These are phyloP conservation scores for Xylaria sp. DNA, from an alignment of 2,329 filamentous ascomycete genomes.

Conservation along the genomic window DNA sequence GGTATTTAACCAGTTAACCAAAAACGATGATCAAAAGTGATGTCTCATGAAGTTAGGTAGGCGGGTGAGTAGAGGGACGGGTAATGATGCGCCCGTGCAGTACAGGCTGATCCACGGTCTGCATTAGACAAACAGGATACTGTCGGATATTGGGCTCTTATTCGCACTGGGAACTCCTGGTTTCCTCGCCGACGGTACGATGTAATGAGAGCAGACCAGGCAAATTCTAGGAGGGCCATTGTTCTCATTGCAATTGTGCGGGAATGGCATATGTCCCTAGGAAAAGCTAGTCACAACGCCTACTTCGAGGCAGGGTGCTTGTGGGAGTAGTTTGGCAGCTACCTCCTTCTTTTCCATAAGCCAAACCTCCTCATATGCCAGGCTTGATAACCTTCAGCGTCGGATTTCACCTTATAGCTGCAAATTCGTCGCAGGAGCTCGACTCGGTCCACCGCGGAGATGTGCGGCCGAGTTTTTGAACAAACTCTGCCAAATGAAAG, in stretches of 20 bases:
- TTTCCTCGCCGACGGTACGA: background rate
- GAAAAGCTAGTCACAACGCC: background rate
- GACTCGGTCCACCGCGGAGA: conserved; percentile 66
- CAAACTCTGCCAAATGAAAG: conserved; percentile 98
- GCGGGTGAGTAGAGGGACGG: background rate
- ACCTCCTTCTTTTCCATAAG: background rate
- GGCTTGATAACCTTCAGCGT: background rate
- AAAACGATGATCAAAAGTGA: background rate
- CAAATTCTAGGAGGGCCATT: background rate
- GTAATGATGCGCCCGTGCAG: background rate
- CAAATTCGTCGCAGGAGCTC: conserved; percentile 55
- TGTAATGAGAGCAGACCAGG: background rate
- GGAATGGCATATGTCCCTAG: background rate
- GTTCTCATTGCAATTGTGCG: background rate
- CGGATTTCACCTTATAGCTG: conserved; percentile 47
- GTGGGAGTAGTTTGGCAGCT: background rate
- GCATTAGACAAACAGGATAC: conserved; percentile 1
- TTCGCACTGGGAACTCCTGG: background rate
- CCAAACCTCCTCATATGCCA: background rate
- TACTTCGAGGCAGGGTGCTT: background rate
- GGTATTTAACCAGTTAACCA: conserved; percentile 15
- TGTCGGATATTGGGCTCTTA: background rate
- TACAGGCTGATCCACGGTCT: conserved; percentile 2
- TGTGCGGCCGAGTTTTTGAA: conserved; percentile 96
- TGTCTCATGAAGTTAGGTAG: conserved; percentile 3